A percentile compares a stretch with the other conserved stretches of the same genome.
Conservation (phyloP, 768 basidiomycete genomes). For the Suillus clintonianus region DNA sequence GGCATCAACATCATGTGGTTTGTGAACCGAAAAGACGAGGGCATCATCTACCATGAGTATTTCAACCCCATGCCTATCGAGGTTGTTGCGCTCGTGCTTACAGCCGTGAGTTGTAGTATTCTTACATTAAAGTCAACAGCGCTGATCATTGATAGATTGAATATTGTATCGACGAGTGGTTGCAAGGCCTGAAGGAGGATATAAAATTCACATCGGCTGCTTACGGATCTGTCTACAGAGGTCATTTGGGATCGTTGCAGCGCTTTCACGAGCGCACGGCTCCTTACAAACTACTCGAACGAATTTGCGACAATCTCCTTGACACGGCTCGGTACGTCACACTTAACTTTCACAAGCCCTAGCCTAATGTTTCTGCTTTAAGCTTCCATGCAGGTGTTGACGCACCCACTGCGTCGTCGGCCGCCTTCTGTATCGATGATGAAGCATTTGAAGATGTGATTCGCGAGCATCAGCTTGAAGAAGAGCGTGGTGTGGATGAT, state of each 20-base stretch:
- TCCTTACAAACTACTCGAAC: not conserved
- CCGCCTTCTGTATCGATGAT: too few relatives aligned
- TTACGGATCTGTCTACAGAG: not conserved
- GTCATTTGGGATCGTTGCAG: conserved; percentile 6
- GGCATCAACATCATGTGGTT: not conserved
- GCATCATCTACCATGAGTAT: not conserved
- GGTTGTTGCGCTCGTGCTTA: not conserved
- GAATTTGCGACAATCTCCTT: not conserved
- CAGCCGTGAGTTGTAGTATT: not conserved
- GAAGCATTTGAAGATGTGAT: too few relatives aligned
- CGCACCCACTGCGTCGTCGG: too few relatives aligned
- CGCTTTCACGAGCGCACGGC: conserved; percentile 6
- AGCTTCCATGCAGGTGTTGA: too few relatives aligned
- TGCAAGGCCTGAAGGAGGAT: not conserved
- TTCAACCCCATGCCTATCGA: not conserved
- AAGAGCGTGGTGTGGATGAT: not conserved
- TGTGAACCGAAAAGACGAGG: not conserved
- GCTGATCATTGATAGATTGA: not conserved
- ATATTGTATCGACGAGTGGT: not conserved
- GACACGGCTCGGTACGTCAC: conserved; percentile 1
- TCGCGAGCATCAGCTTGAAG: not conserved
- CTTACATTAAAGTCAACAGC: not conserved
- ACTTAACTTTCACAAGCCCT: not conserved
- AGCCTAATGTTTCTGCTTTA: too few relatives aligned
- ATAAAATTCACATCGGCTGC: not conserved